A percentile compares a stretch with the other conserved stretches of the same genome.
Conservation (phyloP, 352 stramenopile species). For the Blastocystis sp. region DNA sequence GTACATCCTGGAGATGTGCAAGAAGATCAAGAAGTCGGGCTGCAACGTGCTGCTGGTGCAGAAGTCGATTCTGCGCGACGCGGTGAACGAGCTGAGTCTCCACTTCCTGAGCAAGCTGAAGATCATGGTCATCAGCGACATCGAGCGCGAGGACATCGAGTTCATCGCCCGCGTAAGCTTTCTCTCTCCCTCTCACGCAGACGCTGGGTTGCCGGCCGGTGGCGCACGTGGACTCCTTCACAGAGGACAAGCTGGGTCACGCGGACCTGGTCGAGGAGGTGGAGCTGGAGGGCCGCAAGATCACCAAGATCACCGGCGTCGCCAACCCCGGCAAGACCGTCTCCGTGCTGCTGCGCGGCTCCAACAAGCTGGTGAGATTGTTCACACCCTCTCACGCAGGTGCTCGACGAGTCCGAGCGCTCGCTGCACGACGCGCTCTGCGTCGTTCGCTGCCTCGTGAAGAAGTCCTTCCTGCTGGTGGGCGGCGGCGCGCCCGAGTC, state of each 20-base stretch:
- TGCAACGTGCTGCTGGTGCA: slow-evolving; percentile 98
- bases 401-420: slow-evolving; percentile 91
- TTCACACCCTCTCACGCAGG: slow-evolving; percentile 47
- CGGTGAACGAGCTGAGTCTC: slow-evolving; percentile 95
- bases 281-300: slow-evolving; percentile 82
- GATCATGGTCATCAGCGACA: slow-evolving; percentile 95
- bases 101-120: slow-evolving; percentile 99
- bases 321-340: slow-evolving; percentile 84
- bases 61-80: slow-evolving; percentile 96
- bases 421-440: slow-evolving; percentile 97
- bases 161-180: slow-evolving; percentile 77
- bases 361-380: slow-evolving; percentile 78
- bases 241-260: slow-evolving; percentile 84
- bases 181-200: not conserved
- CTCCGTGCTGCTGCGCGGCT: slow-evolving; percentile 91
- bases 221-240: slow-evolving; percentile 92
- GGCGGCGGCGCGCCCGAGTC: slow-evolving; percentile 90
- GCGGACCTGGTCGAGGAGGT: slow-evolving; percentile 88
- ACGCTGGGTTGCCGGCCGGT: slow-evolving; percentile 87
- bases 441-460: slow-evolving; percentile 90
- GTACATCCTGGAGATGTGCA: slow-evolving; percentile 79
- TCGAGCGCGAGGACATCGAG: slow-evolving; percentile 93
- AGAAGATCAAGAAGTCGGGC: slow-evolving; percentile 93
- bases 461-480: slow-evolving; percentile 92
- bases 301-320: slow-evolving; percentile 96